phyloP scores from a whole-genome alignment of 768 basidiomycete genomes.

The Trametes cubensis region DNA sequence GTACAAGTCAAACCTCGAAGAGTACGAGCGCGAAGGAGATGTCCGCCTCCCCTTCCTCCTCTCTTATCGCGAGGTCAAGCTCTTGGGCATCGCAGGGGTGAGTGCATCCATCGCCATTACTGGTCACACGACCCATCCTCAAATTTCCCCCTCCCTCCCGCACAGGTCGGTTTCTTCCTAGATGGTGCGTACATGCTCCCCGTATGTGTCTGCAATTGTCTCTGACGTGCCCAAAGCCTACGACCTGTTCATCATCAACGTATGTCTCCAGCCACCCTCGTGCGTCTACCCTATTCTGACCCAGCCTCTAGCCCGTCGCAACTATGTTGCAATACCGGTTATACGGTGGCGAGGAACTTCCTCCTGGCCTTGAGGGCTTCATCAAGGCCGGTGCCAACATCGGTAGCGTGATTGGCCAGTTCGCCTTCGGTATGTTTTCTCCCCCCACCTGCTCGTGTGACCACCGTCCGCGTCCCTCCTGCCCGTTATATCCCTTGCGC shows the following conservation, averaged over 20 bases:
- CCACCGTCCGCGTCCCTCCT: not conserved
- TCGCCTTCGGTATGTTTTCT: slow-evolving; percentile 51
- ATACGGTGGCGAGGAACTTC: slow-evolving; percentile 54
- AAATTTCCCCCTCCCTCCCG: not conserved
- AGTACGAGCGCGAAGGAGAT: slow-evolving; percentile 37
- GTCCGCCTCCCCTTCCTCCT: slow-evolving; percentile 44
- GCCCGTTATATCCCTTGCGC: not conserved
- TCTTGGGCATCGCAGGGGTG: slow-evolving; percentile 64
- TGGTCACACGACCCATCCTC: slow-evolving; percentile 17
- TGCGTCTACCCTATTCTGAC: not conserved
- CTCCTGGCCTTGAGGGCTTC: slow-evolving; percentile 58
- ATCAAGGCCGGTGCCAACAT: slow-evolving; percentile 73
- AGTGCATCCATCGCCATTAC: slow-evolving; percentile 26
- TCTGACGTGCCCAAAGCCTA: slow-evolving; percentile 48
- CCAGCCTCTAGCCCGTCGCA: slow-evolving; percentile 52
- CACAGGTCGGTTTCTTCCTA: slow-evolving; percentile 69
- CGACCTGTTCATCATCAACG: slow-evolving; percentile 73
- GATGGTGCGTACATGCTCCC: slow-evolving; percentile 49
- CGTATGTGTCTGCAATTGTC: not conserved
- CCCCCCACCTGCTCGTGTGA: slow-evolving; percentile 2
- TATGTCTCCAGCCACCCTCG: slow-evolving; percentile 32
- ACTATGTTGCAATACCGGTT: slow-evolving; percentile 70
- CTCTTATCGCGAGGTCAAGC: slow-evolving; percentile 53
- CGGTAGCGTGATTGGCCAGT: slow-evolving; percentile 72
- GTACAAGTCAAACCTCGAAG: slow-evolving; percentile 34